phyloP scores from a whole-genome alignment of 371 early-diverging fungal species.

The Mucor indicus region DNA sequence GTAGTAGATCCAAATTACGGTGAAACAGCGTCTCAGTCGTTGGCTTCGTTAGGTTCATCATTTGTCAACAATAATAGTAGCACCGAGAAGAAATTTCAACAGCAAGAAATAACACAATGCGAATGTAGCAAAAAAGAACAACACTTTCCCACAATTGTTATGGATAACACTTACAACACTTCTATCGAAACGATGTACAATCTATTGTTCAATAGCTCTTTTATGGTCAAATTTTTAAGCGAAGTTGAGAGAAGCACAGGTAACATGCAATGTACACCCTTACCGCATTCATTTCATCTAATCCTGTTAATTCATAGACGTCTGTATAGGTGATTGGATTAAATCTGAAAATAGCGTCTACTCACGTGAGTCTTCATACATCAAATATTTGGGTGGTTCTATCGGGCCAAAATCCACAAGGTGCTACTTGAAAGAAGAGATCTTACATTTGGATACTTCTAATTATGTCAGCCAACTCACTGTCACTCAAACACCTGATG shows the following conservation, averaged over 20 bases:
- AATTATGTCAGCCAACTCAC: conserved; percentile 60
- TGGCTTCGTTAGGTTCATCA: neutral
- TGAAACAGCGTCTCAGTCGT: neutral
- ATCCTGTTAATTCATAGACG: conserved; percentile 16
- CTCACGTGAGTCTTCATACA: conserved; percentile 36
- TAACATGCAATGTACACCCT: conserved; percentile 6
- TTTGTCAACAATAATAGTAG: neutral
- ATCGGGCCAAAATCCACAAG: conserved; percentile 70
- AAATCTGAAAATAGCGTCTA: conserved; percentile 21
- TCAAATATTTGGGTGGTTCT: conserved; percentile 36
- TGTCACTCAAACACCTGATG: conserved; percentile 76
- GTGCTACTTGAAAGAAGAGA: conserved; percentile 61
- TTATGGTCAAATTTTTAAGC: conserved; percentile 34
- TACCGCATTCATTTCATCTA: neutral
- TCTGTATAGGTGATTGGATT: conserved; percentile 41
- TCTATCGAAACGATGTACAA: conserved; percentile 45
- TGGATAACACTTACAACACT: conserved; percentile 44
- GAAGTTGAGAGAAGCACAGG: conserved; percentile 47
- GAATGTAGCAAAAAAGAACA: conserved; percentile 41
- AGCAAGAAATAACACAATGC: conserved; percentile 27
- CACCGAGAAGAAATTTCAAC: neutral
- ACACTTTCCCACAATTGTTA: conserved; percentile 42
- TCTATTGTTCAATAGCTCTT: conserved; percentile 40
- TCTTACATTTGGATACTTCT: conserved; percentile 55
- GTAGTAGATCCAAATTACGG: neutral